Conservation (phyloP, 106 monocot species). For the Dendrobium catenatum region DNA sequence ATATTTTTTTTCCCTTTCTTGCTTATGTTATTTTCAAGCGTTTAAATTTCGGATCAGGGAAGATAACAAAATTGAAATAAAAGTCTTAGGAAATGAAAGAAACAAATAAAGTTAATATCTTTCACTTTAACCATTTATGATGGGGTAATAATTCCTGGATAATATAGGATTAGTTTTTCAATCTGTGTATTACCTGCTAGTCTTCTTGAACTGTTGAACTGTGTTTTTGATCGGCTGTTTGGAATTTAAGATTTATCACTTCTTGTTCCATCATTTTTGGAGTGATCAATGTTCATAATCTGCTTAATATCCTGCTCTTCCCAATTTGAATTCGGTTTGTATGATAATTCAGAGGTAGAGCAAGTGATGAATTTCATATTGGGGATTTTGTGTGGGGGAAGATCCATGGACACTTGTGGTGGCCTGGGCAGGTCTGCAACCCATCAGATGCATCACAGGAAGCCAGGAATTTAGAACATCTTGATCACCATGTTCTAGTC, state of each 20-base stretch:
- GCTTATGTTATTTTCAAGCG: not conserved
- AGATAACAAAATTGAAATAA: not conserved
- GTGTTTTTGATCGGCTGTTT: not conserved
- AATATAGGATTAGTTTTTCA: no score
- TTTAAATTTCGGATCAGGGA: not conserved
- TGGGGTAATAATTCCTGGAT: not conserved
- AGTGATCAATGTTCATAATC: not conserved
- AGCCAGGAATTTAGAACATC: slow-evolving; percentile 5
- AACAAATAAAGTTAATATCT: not conserved
- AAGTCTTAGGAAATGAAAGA: not conserved
- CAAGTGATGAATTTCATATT: not conserved
- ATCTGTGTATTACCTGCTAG: not conserved
- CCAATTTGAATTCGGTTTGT: not conserved
- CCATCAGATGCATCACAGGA: slow-evolving; percentile 22
- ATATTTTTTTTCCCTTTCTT: not conserved
- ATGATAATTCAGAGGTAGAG: not conserved
- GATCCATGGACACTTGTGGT: slow-evolving; percentile 57
- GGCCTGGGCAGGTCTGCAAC: slow-evolving; percentile 55
- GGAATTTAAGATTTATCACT: not conserved
- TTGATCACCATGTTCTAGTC: slow-evolving; percentile 18
- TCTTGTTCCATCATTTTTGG: not conserved
- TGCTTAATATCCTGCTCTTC: not conserved
- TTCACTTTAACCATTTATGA: not conserved
- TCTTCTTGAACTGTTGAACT: not conserved
- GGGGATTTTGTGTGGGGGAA: slow-evolving; percentile 74